These are phyloP conservation scores for Schrenkiella parvula DNA, from an alignment of 345 rosid genomes.

Conservation along the genomic window DNA sequence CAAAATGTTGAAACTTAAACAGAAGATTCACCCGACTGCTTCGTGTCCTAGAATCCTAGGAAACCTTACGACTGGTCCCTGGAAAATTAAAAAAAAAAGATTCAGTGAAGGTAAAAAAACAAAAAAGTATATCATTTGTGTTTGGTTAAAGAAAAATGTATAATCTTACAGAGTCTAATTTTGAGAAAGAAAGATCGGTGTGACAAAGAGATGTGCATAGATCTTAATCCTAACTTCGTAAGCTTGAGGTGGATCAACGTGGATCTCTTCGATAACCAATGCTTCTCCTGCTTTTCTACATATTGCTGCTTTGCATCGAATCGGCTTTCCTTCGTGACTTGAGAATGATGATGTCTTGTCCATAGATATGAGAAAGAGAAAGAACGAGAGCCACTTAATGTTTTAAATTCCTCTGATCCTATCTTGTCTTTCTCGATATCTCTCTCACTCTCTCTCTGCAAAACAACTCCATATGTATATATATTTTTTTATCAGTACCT, in stretches of 20 bases:
- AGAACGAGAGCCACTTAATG: not conserved
- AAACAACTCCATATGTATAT: not conserved
- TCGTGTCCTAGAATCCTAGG: conserved; percentile 75
- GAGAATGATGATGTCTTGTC: not conserved
- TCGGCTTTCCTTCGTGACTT: conserved; percentile 35
- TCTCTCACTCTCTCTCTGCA: not conserved
- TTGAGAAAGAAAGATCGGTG: conserved; percentile 46
- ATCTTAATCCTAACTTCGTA: conserved; percentile 68
- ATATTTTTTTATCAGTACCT: not conserved
- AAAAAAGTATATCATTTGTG: not conserved
- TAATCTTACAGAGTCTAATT: conserved; percentile 34
- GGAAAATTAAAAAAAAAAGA: not conserved
- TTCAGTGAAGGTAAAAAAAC: not conserved
- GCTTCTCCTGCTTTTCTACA: conserved; percentile 49
- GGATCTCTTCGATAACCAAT: conserved; percentile 55
- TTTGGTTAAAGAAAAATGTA: not conserved
- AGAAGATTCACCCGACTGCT: conserved; percentile 52
- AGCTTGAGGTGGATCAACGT: conserved; percentile 62
- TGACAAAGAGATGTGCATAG: conserved; percentile 74
- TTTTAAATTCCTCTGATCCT: too few relatives aligned
- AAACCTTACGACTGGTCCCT: conserved; percentile 44
- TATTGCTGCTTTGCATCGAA: conserved; percentile 69
- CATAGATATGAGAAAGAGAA: not conserved
- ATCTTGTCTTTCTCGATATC: not conserved
- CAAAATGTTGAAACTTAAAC: not conserved